Base-by-base conservation (phyloP, 495 filamentous ascomycete genomes). In the Articulospora tetracladia region DNA sequence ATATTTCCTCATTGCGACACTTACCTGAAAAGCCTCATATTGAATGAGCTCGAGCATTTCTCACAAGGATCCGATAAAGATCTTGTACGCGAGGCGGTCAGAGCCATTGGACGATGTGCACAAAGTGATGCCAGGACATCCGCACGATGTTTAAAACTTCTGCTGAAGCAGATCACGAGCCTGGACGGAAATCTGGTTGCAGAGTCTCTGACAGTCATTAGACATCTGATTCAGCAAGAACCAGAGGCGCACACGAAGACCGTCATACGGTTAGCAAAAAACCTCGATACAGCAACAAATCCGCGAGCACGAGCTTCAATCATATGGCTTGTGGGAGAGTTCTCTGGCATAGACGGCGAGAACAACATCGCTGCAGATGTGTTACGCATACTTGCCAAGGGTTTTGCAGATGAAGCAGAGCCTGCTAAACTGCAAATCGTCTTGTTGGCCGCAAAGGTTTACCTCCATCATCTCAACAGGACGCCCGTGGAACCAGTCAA, bases 321-420 rank as follows among this genome's bases (percentile, higher is more conserved):
- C 60, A 90, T 98, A 64, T 98, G 94, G 94, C 85, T 98, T 3
- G 93, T 98, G 0, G 94, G 94, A 53, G 94, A 98, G 73, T 98
- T 91, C 66, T 84, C 94, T 1, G 90, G 90, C 0, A 65, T 87
- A 12, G 86, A 93, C 59, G 80, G 85, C 1, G 86, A 89, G 62
- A 83, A 90, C 54, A 95, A 94, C 68, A 90, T 98, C 58, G 94
- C 95, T 0, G 84, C 93, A 0, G 94, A 98, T 68, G 93, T 97
- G 20, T 78, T 98, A 1, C 84, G 95, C n/a, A 87, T 98, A 15
- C 77, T 98, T 12, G 84, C 89, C 11, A 93, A 92, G 68, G 84
- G 83, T 13, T 98, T 97, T 65, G 78, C 85, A 1, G 83, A 89
- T 58, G 94, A 98, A 71, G 83, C 84, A 0, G 93, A 97, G 65